Base-by-base conservation (phyloP, 805 yeast genomes). In the Trichomonascus vanleenenianus region DNA sequence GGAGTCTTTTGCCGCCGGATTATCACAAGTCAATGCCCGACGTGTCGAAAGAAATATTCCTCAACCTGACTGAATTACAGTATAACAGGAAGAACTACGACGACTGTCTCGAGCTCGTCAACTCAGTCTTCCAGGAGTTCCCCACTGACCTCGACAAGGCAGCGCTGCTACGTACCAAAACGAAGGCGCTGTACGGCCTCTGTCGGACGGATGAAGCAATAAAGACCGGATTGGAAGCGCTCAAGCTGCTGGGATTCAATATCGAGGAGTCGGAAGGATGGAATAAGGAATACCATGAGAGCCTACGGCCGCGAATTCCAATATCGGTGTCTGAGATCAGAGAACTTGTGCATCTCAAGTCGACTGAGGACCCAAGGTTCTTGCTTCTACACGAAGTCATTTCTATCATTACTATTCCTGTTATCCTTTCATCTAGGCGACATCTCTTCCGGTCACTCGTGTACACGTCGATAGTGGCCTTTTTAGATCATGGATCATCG, bases 401-500 rank as follows among this genome's bases (percentile, higher is more conserved):
- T 12, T 52, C 66, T 39, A 71, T 67, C 27, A 46, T 74, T 25
- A 54, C 73, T 3, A 52, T 63, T 10, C 68, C 71, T 0, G 56
- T 68, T 0, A 58, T 66, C 38, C 49, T 58, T 7, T 42, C 59
- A 4, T 60, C 60, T 0, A 56, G 61, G 27, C 41, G 56, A 2
- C 47, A 54, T 14, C 57, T 73, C 4, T 51, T 66, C 3, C 48
- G 59, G 30, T 59, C 67, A 3, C 44, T 72, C 6, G 58, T 65
- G 4, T 61, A 62, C 3, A 64, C 65, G 36, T 53, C 66, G 3
- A 60, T 73, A 0, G 45, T 58, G 8, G 54, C 68, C 30, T 62
- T 73, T 57, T 45, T 63, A n/a, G 60, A 61, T 9, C 46, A 66
- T 46, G 80, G 80, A 1, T 50, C 56, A 5, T 62, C 74, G 1